phyloP scores from a whole-genome alignment of 495 filamentous ascomycete species.

The Hyphodiscus hymeniophilus region DNA sequence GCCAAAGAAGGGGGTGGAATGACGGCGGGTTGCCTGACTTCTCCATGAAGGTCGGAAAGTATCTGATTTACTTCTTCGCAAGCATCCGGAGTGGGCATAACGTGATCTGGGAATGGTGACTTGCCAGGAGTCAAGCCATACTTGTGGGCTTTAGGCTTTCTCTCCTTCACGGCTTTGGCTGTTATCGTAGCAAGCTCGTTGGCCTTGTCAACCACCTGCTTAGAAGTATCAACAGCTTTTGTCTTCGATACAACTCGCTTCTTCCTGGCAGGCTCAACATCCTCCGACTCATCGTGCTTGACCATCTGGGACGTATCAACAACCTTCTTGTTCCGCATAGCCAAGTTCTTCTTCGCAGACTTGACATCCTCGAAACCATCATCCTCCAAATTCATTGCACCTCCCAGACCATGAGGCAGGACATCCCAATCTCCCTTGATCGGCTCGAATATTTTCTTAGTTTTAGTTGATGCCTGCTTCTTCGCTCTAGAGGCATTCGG shows the following conservation, averaged over 20 bases:
- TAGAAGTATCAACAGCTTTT: not conserved
- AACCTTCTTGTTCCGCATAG: not conserved
- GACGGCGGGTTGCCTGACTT: conserved; percentile 52
- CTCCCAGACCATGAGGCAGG: conserved; percentile 31
- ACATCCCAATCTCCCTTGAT: conserved; percentile 27
- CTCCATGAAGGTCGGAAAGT: conserved; percentile 58
- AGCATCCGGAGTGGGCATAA: conserved; percentile 59
- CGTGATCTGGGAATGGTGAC: conserved; percentile 63
- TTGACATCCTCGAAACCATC: too few relatives aligned
- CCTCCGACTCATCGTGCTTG: not conserved
- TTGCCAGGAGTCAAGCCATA: conserved; percentile 40
- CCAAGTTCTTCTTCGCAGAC: not conserved
- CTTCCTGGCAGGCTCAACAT: not conserved
- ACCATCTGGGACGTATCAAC: not conserved
- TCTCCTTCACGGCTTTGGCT: conserved; percentile 3
- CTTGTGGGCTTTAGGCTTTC: conserved; percentile 29
- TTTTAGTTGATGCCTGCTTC: not conserved
- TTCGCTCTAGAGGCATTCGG: not conserved
- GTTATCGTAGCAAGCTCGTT: not conserved
- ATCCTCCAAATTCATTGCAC: not conserved
- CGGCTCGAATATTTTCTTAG: not conserved
- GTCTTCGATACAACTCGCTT: not conserved
- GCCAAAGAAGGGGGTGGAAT: conserved; percentile 72
- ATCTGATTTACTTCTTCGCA: conserved; percentile 68
- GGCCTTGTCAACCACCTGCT: conserved; percentile 5